These are phyloP conservation scores for Suhomyces chickasaworum DNA, from an alignment of 1,139 yeast species.

Conservation along the genomic window DNA sequence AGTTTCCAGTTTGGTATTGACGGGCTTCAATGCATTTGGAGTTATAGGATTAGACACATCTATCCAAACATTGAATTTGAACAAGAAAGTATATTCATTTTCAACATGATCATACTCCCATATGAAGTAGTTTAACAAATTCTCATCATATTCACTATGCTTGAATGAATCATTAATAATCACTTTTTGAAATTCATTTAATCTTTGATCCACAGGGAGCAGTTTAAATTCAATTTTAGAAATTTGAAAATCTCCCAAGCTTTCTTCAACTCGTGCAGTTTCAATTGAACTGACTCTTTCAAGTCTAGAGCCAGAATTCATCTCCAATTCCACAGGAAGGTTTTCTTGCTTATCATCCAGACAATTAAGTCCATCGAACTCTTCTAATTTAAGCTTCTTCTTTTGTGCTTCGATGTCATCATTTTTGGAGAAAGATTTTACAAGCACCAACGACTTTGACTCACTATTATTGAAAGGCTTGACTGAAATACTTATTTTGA, in stretches of 20 bases:
- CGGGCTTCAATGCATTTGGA: neutral
- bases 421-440: conserved; percentile 24
- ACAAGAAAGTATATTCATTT: conserved; percentile 24
- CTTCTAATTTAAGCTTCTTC: conserved; percentile 1
- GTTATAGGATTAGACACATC: conserved; percentile 15
- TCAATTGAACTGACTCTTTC: conserved; percentile 4
- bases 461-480: conserved; percentile 14
- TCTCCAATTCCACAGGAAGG: neutral
- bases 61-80: conserved; percentile 37
- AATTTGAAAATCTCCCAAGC: conserved; percentile 17
- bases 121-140: conserved; percentile 29
- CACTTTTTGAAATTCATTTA: conserved; percentile 26
- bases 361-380: neutral
- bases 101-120: conserved; percentile 29
- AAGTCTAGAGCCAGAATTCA: neutral
- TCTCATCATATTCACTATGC: conserved; percentile 20
- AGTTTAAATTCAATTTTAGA: conserved; percentile 32
- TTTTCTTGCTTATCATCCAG: neutral
- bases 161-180: conserved; percentile 36
- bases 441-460: conserved; percentile 29
- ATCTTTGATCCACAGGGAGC: conserved; percentile 30
- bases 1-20: neutral
- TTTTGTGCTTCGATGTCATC: conserved; percentile 16
- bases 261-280: conserved; percentile 3
- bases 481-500: conserved; percentile 34